Evolutionary conservation across 225 moss, liverwort and hornwort genomes (phyloP).

Genomic region (Polytrichum commune): DNA sequence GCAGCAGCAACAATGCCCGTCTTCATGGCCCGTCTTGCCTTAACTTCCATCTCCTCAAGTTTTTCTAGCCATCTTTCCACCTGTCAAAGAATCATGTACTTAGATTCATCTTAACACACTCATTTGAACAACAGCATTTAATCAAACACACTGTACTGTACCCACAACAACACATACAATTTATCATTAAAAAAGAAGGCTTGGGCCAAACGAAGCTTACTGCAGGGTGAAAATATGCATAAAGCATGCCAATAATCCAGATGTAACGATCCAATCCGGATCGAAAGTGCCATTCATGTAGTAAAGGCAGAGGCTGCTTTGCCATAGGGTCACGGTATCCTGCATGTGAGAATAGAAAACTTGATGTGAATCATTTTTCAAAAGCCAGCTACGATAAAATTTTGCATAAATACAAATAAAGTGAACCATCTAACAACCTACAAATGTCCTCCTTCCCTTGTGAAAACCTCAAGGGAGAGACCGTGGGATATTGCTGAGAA

Average conservation of each 20-base stretch:
- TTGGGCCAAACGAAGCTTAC: slow-evolving; percentile 20
- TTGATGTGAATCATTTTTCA: no score
- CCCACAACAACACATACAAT: no score
- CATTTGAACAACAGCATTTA: no score
- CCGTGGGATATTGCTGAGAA: no score
- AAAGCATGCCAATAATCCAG: slow-evolving; percentile 96
- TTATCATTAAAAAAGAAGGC: no score
- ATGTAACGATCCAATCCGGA: slow-evolving; percentile 94
- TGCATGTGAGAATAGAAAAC: slow-evolving; percentile 12
- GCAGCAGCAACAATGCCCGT: slow-evolving; percentile 39
- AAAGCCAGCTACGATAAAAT: no score
- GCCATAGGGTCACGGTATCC: slow-evolving; percentile 75
- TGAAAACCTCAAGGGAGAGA: no score
- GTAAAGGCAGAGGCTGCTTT: slow-evolving; percentile 32
- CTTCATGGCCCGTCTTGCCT: slow-evolving; percentile 40
- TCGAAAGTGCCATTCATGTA: slow-evolving; percentile 98
- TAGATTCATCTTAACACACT: no score
- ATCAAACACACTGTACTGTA: no score
- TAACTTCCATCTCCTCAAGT: slow-evolving; percentile 72
- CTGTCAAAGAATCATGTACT: slow-evolving; percentile 24
- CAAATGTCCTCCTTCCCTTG: no score
- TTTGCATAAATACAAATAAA: no score
- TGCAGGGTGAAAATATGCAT: slow-evolving; percentile 94
- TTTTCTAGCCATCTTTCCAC: slow-evolving; percentile 88
- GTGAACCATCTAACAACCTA: no score